Evolutionary conservation across 371 early-diverging fungal genomes (phyloP).

Genomic region (Saksenaea vasiformis): DNA sequence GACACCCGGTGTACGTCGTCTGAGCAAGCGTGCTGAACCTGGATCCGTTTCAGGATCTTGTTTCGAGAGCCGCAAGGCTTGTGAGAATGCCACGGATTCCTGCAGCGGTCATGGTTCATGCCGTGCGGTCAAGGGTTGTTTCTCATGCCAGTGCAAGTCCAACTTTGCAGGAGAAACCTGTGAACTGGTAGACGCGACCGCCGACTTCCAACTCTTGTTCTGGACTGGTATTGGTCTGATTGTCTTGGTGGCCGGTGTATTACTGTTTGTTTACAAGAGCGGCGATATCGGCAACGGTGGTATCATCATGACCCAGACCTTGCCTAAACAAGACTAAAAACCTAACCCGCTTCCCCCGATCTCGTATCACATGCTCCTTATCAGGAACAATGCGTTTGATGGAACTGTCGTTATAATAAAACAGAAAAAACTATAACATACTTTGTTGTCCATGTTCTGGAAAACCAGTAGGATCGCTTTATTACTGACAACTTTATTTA

Average conservation of each 20-base stretch:
- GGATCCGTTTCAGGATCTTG: constrained; percentile 17
- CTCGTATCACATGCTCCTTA: too few relatives aligned
- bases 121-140: constrained; percentile 28
- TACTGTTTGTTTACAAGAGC: constrained; percentile 43
- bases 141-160: constrained; percentile 37
- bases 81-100: constrained; percentile 31
- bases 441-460: too few relatives aligned
- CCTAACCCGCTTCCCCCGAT: neutral
- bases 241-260: constrained; percentile 37
- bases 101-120: constrained; percentile 45
- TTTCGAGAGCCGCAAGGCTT: constrained; percentile 19
- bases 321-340: constrained; percentile 51
- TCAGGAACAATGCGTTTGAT: too few relatives aligned
- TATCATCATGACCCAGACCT: constrained; percentile 37
- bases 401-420: too few relatives aligned
- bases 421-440: too few relatives aligned
- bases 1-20: constrained; percentile 14
- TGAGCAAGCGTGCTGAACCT: constrained; percentile 25
- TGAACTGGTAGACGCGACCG: constrained; percentile 35
- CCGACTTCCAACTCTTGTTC: constrained; percentile 50
- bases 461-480: neutral
- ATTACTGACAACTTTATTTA: neutral
- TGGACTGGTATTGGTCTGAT: constrained; percentile 47
- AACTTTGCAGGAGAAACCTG: constrained; percentile 37
- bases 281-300: constrained; percentile 36